A percentile compares a stretch with the other conserved stretches of the same genome.
phyloP scores from a whole-genome alignment of 148 eudicot species.

The Persicaria tinctoria region DNA sequence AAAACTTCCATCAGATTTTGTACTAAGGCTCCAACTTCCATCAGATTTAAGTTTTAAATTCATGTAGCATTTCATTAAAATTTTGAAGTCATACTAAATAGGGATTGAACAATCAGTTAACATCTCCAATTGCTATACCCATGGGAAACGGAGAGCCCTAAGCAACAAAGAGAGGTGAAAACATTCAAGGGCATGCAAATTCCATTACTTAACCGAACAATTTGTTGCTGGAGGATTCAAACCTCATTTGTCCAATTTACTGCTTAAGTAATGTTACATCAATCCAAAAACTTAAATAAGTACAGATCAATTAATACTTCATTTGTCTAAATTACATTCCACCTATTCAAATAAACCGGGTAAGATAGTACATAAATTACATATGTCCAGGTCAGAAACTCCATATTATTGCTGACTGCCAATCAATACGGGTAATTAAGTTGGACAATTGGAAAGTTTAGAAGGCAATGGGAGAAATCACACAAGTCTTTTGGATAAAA shows the following conservation, averaged over 20 bases:
- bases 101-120: not conserved
- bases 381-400: not conserved
- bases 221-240: not conserved
- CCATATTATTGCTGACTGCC: not conserved
- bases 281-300: not conserved
- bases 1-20: not conserved
- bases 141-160: not conserved
- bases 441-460: not conserved
- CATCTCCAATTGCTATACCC: not conserved
- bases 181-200: not conserved
- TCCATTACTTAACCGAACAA: not conserved
- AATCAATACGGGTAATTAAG: not conserved
- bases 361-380: not conserved
- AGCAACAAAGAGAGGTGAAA: not conserved
- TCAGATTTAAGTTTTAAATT: not conserved
- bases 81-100: not conserved
- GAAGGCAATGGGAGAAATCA: not conserved
- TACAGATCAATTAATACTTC: not conserved
- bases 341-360: not conserved
- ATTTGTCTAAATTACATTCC: no score
- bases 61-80: not conserved
- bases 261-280: not conserved
- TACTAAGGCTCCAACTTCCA: no score
- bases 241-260: not conserved
- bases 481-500: not conserved